Evolutionary conservation across 148 eudicot species (phyloP), one percentile per base, ranked within the genome.

Genomic region (Linanthus parryae): DNA sequence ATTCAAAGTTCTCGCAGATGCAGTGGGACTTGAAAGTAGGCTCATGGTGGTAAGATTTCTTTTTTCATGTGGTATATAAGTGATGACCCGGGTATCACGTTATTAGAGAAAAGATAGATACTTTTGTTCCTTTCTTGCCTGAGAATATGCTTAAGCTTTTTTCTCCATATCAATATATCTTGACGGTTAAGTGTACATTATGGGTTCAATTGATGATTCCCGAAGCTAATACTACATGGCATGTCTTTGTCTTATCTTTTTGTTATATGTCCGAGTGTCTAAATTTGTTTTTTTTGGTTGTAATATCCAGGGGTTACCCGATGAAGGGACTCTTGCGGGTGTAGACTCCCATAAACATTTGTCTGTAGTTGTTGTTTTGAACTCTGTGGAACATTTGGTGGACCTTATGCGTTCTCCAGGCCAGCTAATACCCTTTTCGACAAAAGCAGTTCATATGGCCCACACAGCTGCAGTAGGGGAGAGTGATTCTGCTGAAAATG

Each of bases 401-500:
- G 99, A 94, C 70, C 90, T 94, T 40, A 82, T 80, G 91, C 83
- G 95, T 49, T 80, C 70, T 75, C 99, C 99, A 46, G 99, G 99
- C 45, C 95, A 82, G 60, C 71, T 94, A 56, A 76, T 88, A 59
- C 95, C 99, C 23, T 81, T 76, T 55, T 84, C 99, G 39, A 76
- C 88, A 17, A 94, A 71, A 73, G 96, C 99, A 38, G 78, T 82
- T 36, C 84, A 67, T 68, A 78, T 94, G 87, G 78, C 95, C 62
- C 99, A 88, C 64, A 70, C 84, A 43, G 82, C 96, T 47, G 88
- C 91, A 52, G 87, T 90, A 37, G 98, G 94, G 59, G 98, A 87
- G 68, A 92, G 98, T 73, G 98, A 92, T 71, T 92, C 98, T 61
- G 99, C 96, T 19, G 99, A 94, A 73, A 88, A 88, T 76, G 99